Conservation (phyloP, 2,329 filamentous ascomycete genomes). For the Paecilomyces formosus region DNA sequence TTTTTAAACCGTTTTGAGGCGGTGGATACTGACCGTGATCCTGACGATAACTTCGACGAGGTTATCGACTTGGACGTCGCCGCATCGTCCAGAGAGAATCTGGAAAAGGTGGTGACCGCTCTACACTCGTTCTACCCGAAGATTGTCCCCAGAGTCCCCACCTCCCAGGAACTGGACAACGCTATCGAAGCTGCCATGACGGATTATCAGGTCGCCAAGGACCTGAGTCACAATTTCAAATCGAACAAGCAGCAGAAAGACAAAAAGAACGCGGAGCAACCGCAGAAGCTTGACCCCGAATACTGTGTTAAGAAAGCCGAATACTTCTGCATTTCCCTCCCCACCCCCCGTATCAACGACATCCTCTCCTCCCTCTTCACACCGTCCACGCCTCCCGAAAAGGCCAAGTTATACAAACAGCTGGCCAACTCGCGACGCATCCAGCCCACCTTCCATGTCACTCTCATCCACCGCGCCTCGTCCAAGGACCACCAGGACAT, state of each 20-base stretch:
- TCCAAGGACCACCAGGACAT: constrained; percentile 56
- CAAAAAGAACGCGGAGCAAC: constrained; percentile 13
- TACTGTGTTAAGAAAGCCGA: constrained; percentile 51
- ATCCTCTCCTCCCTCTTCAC: constrained; percentile 66
- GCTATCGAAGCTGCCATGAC: constrained; percentile 70
- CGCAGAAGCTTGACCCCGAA: constrained; percentile 19
- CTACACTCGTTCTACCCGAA: constrained; percentile 73
- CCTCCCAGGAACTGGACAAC: constrained; percentile 64
- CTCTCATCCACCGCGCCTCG: constrained; percentile 73
- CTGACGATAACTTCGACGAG: constrained; percentile 75
- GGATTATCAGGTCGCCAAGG: constrained; percentile 71
- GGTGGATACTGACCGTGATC: constrained; percentile 56
- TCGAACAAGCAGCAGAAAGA: constrained; percentile 32
- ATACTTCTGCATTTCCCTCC: constrained; percentile 57
- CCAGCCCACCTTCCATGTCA: constrained; percentile 86
- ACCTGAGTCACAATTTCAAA: constrained; percentile 55
- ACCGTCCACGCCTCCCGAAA: constrained; percentile 41
- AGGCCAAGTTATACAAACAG: constrained; percentile 64
- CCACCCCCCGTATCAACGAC: constrained; percentile 43
- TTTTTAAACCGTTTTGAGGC: constrained; percentile 83
- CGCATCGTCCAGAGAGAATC: constrained; percentile 70
- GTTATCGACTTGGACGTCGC: constrained; percentile 78
- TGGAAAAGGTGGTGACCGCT: constrained; percentile 67
- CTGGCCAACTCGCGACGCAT: constrained; percentile 67
- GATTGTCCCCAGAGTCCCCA: constrained; percentile 60